These are phyloP conservation scores for Clathrus columnatus DNA, from an alignment of 768 basidiomycete species.

Conservation along the genomic window DNA sequence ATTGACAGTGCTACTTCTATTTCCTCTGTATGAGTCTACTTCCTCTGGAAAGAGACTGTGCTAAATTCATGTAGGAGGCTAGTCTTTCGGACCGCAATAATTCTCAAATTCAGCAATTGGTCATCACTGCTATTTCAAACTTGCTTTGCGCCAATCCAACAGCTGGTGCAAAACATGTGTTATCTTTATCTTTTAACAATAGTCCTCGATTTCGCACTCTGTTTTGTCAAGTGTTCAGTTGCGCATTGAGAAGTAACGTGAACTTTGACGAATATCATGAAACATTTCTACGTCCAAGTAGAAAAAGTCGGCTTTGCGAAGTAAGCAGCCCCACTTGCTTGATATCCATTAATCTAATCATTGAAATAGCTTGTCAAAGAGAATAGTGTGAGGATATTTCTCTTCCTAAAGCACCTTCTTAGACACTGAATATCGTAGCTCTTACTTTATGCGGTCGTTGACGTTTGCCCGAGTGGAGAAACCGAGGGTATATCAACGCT, in stretches of 20 bases:
- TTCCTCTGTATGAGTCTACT: not conserved
- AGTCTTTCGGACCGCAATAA: constrained; percentile 12
- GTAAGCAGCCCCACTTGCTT: constrained; percentile 27
- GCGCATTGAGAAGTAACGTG: constrained; percentile 72
- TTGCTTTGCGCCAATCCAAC: constrained; percentile 80
- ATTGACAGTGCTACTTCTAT: too few species aligned
- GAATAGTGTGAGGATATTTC: constrained; percentile 42
- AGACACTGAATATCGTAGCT: constrained; percentile 31
- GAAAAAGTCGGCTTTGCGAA: constrained; percentile 45
- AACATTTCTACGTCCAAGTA: constrained; percentile 35
- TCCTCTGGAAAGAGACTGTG: not conserved
- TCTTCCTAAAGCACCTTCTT: not conserved
- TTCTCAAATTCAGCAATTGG: constrained; percentile 53
- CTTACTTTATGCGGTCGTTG: constrained; percentile 75
- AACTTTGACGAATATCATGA: constrained; percentile 60
- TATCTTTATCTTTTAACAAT: constrained; percentile 66
- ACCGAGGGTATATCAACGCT: constrained; percentile 71
- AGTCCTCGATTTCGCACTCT: constrained; percentile 65
- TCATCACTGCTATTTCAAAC: constrained; percentile 73
- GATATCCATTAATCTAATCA: constrained; percentile 8
- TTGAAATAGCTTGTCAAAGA: constrained; percentile 56
- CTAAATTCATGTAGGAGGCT: not conserved
- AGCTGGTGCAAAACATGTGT: constrained; percentile 81
- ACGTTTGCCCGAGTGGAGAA: constrained; percentile 70
- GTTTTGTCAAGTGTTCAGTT: constrained; percentile 77